Evolutionary conservation across 2,329 filamentous ascomycete species (phyloP), one percentile per base, ranked within the genome.

Genomic region (Xylariaceae sp.): DNA sequence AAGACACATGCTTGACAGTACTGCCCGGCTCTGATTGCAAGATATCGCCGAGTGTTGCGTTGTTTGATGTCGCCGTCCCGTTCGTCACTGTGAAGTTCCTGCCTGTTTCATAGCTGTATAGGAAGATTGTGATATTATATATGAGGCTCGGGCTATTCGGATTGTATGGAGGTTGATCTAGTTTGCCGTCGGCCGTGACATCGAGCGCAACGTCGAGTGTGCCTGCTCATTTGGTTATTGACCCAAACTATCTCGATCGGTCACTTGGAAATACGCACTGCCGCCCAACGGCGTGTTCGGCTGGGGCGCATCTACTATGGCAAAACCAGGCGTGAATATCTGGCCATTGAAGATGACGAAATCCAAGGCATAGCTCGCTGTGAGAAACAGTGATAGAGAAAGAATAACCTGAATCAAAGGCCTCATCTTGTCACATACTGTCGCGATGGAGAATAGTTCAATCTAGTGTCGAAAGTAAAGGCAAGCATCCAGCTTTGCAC

Each of bases 1-100:
- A 88, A 58, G 83, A 82, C 50, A 87, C 74, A 59, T 88, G 83
- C 61, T 88, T 88, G 35, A 88, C 85, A 0, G 84, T 87, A 58
- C 82, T 85, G 3, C 77, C 76, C 1, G 74, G 65, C 58, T 88
- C 83, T 50, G 83, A 78, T 22, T 66, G 62, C 69, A 88, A 76
- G 44, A 88, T 82, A 40, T 82, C 71, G 2, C 79, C 78, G 6
- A 83, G 63, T 35, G 75, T 82, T 6, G 75, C 76, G 42, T 75
- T 72, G 44, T 71, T 68, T 6, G 64, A 62, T 3, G 71, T 67
- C 5, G 71, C 72, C 2, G 80, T 83, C 40, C 79, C 76, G 61
- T 85, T 85, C 4, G 79, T 77, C 48, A 86, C 76, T 22, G 83
- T 87, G 54, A 88, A 79, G 64, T 87, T 88, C 49, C 77, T 76